Evolutionary conservation across 345 rosid species (phyloP).

Genomic region (Eucalyptus camaldulensis): DNA sequence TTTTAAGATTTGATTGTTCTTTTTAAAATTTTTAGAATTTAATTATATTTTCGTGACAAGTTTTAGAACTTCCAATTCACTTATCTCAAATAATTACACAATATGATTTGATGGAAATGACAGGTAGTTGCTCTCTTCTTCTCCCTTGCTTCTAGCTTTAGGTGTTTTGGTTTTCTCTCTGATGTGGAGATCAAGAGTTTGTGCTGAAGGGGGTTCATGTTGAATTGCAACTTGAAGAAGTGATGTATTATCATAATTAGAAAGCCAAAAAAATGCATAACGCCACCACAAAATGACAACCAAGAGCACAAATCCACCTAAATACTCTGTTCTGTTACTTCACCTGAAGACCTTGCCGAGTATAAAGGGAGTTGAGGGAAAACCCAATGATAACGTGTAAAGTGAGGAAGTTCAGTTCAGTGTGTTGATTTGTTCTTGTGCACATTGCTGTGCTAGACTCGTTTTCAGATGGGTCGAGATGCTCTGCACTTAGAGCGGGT

Average conservation of each 20-base stretch:
- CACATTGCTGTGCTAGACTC: neutral
- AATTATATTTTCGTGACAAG: rapidly evolving
- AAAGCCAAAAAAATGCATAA: neutral
- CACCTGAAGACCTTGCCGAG: neutral
- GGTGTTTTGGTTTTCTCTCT: neutral
- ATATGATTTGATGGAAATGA: too few species aligned
- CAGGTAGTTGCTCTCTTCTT: too few species aligned
- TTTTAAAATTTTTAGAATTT: too few species aligned
- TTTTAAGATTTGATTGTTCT: too few species aligned
- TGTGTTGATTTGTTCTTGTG: neutral
- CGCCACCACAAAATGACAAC: neutral
- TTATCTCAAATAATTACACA: too few species aligned
- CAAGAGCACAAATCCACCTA: neutral
- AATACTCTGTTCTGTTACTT: neutral
- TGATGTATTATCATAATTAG: neutral
- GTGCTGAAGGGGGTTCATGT: neutral
- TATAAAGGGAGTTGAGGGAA: neutral
- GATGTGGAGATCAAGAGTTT: neutral
- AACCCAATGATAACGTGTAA: neutral
- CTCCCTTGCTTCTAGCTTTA: neutral
- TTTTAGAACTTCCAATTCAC: rapidly evolving
- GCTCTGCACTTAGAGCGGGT: neutral
- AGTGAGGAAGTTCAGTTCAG: neutral
- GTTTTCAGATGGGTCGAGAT: neutral
- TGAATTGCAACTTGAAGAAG: neutral